Base-by-base conservation (phyloP, 306 rosid species). In the Prunus armeniaca region DNA sequence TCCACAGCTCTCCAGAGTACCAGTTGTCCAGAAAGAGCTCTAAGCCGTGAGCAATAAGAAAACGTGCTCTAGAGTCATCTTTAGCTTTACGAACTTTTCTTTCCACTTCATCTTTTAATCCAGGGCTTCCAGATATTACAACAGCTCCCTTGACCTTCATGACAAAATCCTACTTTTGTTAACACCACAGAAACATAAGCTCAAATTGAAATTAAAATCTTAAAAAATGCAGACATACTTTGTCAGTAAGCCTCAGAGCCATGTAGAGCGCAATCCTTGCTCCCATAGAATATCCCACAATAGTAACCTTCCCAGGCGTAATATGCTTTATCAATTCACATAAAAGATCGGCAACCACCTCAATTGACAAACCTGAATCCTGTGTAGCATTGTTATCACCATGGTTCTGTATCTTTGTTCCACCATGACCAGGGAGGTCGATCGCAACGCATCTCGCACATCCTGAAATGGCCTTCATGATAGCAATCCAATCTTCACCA, bases 401-500 rank as follows among this genome's bases (percentile, higher is more conserved):
- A 66, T 75, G 80, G 47, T 63, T 77, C 72, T 64, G 83, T 69
- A 86, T 76, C 64, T 67, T 65, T 32, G 98, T 90, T 76, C 82
- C 85, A 78, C 98, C 97, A 47, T 94, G 98, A 79, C 92, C 94
- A 66, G 97, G 98, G 82, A 94, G 96, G 86, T 94, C 97, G 76
- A 92, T 69, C 10, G 98, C 86, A 78, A 94, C 89, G 85, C 98
- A 94, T 77, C 91, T 90, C 49, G 92, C 87, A 62, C 91, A 84
- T 65, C 91, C 91, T 71, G 98, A 89, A 32, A 88, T 72, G 62
- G 92, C 86, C 83, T 92, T 92, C 97, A 87, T 94, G 89, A 89
- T 82, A 76, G 85, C 41, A 73, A 84, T 80, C 98, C 98, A 94
- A 78, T 94, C 98, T 88, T 92, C 92, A 73, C 96, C 89, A 55